A percentile compares a stretch with the other conserved stretches of the same genome.
phyloP scores from a whole-genome alignment of 1,284 basidiomycete genomes.

The Mycena citricolor region DNA sequence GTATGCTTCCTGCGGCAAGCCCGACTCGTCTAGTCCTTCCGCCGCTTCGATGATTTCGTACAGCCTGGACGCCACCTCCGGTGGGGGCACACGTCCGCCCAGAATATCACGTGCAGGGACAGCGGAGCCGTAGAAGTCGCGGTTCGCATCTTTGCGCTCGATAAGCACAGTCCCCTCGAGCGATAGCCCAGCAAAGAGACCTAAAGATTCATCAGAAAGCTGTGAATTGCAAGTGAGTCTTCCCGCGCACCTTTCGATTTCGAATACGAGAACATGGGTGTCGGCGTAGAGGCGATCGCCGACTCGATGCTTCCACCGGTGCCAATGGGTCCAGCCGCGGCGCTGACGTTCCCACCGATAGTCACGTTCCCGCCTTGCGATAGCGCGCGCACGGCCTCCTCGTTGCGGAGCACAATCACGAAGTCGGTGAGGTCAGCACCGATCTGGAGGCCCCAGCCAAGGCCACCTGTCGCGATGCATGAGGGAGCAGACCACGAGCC shows the following conservation, averaged over 20 bases:
- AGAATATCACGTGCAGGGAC: conserved; percentile 91
- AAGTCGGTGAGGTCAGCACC: conserved; percentile 89
- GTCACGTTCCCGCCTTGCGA: conserved; percentile 95
- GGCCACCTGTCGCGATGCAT: conserved; percentile 95
- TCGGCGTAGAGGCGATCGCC: conserved; percentile 79
- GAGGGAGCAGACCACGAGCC: conserved; percentile 97
- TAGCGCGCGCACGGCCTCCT: conserved; percentile 95
- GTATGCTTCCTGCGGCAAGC: conserved; percentile 78
- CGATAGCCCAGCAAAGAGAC: conserved; percentile 92
- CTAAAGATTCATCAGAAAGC: conserved; percentile 38
- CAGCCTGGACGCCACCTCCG: conserved; percentile 89
- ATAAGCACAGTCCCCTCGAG: conserved; percentile 95
- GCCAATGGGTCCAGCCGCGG: conserved; percentile 89
- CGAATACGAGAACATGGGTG: conserved; percentile 97
- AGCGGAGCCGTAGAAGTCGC: conserved; percentile 92
- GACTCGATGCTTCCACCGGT: conserved; percentile 92
- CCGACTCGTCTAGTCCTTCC: conserved; percentile 76
- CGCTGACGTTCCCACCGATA: conserved; percentile 86
- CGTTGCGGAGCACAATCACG: conserved; percentile 93
- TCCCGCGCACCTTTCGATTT: conserved; percentile 79
- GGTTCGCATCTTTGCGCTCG: conserved; percentile 92
- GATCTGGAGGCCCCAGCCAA: conserved; percentile 96
- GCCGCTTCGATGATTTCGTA: conserved; percentile 95
- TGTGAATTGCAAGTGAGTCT: not conserved
- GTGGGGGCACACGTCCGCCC: conserved; percentile 90